Conservation (phyloP, 2,329 filamentous ascomycete genomes). For the Claviceps paspali region DNA sequence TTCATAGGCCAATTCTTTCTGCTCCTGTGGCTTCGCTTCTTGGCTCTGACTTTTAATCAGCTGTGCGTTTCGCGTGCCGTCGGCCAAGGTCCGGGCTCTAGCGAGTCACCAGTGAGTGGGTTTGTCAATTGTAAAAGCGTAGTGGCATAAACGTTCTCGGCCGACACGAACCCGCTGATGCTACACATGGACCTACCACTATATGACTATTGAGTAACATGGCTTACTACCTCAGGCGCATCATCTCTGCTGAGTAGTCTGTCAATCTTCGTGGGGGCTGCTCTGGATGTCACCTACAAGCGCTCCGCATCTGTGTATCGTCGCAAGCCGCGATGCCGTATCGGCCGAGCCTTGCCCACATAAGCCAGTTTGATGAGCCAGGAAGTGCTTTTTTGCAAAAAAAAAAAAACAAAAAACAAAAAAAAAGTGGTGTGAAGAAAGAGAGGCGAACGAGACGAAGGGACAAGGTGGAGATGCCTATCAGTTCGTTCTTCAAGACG, state of each 20-base stretch:
- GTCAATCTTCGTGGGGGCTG: background rate
- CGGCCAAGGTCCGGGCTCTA: constrained; percentile 4
- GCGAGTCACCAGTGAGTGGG: background rate
- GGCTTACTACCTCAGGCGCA: background rate
- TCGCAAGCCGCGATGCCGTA: constrained; percentile 4
- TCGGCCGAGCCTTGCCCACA: constrained; percentile 5
- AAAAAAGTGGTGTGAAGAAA: no score
- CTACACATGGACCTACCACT: background rate
- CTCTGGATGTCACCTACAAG: constrained; percentile 1
- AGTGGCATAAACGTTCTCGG: constrained; percentile 4
- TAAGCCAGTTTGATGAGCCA: background rate
- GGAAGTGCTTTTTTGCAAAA: no score
- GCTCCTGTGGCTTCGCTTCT: no score
- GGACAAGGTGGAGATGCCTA: no score
- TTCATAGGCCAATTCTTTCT: no score
- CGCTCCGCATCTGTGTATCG: constrained; percentile 1
- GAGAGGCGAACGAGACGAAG: no score
- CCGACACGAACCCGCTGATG: constrained; percentile 1
- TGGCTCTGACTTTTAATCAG: constrained; percentile 1
- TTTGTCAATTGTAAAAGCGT: constrained; percentile 2
- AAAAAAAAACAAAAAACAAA: no score
- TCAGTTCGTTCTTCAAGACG: background rate
- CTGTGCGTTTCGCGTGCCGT: constrained; percentile 3
- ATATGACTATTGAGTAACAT: background rate
- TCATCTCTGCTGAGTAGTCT: background rate